Base-by-base conservation (phyloP, 805 yeast species). In the Saturnispora halmiae region DNA sequence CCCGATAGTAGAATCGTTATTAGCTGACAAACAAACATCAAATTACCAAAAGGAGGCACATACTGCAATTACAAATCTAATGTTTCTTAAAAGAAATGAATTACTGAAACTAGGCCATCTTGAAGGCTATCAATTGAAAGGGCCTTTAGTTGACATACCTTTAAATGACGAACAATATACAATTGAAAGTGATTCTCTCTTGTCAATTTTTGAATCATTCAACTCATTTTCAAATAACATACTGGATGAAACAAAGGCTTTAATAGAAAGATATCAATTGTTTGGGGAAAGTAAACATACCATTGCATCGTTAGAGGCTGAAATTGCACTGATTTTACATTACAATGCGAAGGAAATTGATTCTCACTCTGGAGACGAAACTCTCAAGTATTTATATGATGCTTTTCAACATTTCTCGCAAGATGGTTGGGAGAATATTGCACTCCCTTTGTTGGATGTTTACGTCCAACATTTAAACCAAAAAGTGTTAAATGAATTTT, bases 351-450 rank as follows among this genome's bases (percentile, higher is more conserved):
- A 19, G 14, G 24, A 13, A 3, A n/a, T 34, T 21, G 33, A 9
- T 2, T 19, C 33, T 7, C 30, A 44, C 30, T 45, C 46, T 2
- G 62, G 66, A 24, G 61, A 70, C 3, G 68, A 82, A 26, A 80
- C 95, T 1, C 70, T 77, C 13, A 63, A 70, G 4, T 74, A 83
- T 3, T 63, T 90, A 10, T 74, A 75, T 29, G 74, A 77, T 7
- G 77, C 92, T 2, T 84, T 83, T 35, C 75, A 73, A 29, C 75
- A 75, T 41, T 87, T 82, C 52, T 69, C 72, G 6, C 60, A 68
- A 15, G 74, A 78, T 35, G 85, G 87, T 1, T 88, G 96, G 96
- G 72, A 72, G 38, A 58, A 64, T 34, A 74, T 86, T 53, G 83
- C 94, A 1, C 69, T 75, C 5, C 60, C 70, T n/a, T 59, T 90